Evolutionary conservation across 2,329 filamentous ascomycete genomes (phyloP), one percentile per base, ranked within the genome.

Genomic region (Plenodomus tracheiphilus): DNA sequence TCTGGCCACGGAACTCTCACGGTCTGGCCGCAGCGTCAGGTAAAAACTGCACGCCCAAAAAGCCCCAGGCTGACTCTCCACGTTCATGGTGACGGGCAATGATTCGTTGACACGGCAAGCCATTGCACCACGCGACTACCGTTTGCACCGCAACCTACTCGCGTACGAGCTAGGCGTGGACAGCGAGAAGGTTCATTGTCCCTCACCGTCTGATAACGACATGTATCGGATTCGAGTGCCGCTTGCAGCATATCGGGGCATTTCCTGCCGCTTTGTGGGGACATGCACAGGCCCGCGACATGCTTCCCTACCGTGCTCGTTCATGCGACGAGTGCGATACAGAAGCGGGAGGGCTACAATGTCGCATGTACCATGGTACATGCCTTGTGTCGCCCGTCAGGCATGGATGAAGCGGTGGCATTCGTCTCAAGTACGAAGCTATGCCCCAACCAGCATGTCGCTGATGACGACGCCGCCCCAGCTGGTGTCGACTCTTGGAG

Each of bases 161-260:
- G 40, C n/a, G 42, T 46, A 34, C 41, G 22, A 39, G 25, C 19
- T 30, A 41, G 34, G 21, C 36, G 22, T 56, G 44, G 44, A 51
- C 28, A 47, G 42, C 39, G 39, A 37, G 18, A 20, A 37, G 8
- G 9, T 37, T 38, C 28, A 22, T 41, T 46, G 38, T 22, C 40
- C 47, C 51, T 64, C 61, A 66, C 59, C 61, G 64, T 67, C 62
- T 64, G 61, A 60, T 61, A 62, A 41, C 49, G 39, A 41, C 34
- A 43, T 17, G 39, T 34, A 25, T 39, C 35, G n/a, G 16, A 13
- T 4, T 11, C 4, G 13, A 32, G 28, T n/a, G 28, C 28, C 28
- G 28, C 11, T 32, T 32, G 28, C 28, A 32, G 11, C 28, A 15
- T 11, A 28, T 17, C 39, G 34, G 41, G 21, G 41, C 38, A 40